Conservation (phyloP, 768 basidiomycete genomes). For the Cyclocybe aegerita region DNA sequence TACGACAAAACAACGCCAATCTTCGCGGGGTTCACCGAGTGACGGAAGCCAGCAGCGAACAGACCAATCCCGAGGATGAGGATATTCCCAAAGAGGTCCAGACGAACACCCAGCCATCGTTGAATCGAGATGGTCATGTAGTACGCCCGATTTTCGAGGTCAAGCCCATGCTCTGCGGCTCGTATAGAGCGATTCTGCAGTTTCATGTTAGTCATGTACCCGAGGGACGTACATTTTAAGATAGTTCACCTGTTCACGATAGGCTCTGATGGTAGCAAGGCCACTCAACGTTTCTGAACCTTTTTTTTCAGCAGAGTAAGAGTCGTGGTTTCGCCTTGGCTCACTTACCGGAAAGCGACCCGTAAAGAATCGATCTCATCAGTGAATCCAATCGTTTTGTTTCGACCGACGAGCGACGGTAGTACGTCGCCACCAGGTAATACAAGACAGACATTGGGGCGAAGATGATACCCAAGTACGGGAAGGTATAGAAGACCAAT, state of each 20-base stretch:
- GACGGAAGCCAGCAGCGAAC: slow-evolving; percentile 69
- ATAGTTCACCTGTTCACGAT: slow-evolving; percentile 47
- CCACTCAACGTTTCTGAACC: slow-evolving; percentile 59
- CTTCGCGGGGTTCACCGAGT: slow-evolving; percentile 52
- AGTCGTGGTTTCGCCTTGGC: background rate
- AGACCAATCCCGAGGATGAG: slow-evolving; percentile 71
- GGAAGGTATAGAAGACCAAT: slow-evolving; percentile 68
- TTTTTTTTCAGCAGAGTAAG: background rate
- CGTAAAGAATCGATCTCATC: slow-evolving; percentile 57
- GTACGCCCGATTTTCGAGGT: slow-evolving; percentile 62
- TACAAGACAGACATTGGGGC: slow-evolving; percentile 54
- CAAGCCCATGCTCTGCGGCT: slow-evolving; percentile 54
- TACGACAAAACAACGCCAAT: slow-evolving; percentile 58
- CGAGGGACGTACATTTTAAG: background rate
- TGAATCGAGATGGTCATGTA: slow-evolving; percentile 69
- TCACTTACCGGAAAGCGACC: slow-evolving; percentile 51
- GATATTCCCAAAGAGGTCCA: slow-evolving; percentile 68
- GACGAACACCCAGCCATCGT: slow-evolving; percentile 60
- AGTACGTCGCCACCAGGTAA: slow-evolving; percentile 52
- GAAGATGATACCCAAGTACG: slow-evolving; percentile 65
- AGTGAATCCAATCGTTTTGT: slow-evolving; percentile 65
- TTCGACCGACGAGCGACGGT: slow-evolving; percentile 61
- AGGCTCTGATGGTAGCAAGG: slow-evolving; percentile 62
- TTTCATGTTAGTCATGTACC: background rate
- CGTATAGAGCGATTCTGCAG: slow-evolving; percentile 46